Percentiles rank a stretch among this genome's conserved stretches.
Evolutionary conservation across 148 eudicot species (phyloP).

Genomic region (Rhododendron ovatum): DNA sequence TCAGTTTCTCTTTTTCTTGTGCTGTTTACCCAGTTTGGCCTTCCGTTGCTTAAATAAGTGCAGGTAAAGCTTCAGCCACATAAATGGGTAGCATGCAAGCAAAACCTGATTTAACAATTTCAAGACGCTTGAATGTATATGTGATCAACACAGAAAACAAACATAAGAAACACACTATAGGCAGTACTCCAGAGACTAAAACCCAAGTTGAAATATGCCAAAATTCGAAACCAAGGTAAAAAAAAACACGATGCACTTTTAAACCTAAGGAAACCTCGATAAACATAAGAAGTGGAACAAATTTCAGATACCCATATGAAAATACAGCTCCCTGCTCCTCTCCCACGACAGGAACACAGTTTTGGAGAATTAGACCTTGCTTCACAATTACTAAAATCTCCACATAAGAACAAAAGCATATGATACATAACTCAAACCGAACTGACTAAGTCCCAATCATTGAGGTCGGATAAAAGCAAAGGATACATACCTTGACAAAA

Average conservation of each 20-base stretch:
- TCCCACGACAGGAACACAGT: neutral
- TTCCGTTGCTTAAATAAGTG: slow-evolving; percentile 74
- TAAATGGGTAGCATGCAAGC: slow-evolving; percentile 68
- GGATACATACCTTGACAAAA: slow-evolving; percentile 52
- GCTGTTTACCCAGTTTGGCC: slow-evolving; percentile 52
- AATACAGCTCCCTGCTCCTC: neutral
- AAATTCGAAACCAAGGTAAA: neutral
- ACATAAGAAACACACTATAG: neutral
- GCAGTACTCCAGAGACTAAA: neutral
- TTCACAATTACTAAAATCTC: neutral
- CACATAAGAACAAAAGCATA: neutral
- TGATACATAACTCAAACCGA: slow-evolving; percentile 13
- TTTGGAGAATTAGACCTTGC: neutral
- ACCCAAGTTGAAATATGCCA: neutral
- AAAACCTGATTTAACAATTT: slow-evolving; percentile 38
- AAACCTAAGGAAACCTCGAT: neutral
- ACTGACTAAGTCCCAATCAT: neutral
- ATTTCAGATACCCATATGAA: neutral
- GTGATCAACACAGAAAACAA: neutral
- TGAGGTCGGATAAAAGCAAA: neutral
- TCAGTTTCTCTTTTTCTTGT: slow-evolving; percentile 50
- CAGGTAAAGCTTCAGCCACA: slow-evolving; percentile 76
- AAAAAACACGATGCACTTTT: neutral
- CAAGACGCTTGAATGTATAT: neutral
- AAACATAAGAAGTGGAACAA: neutral